Base-by-base conservation (phyloP, 73 alveolate species). In the Tetrahymena borealis region DNA sequence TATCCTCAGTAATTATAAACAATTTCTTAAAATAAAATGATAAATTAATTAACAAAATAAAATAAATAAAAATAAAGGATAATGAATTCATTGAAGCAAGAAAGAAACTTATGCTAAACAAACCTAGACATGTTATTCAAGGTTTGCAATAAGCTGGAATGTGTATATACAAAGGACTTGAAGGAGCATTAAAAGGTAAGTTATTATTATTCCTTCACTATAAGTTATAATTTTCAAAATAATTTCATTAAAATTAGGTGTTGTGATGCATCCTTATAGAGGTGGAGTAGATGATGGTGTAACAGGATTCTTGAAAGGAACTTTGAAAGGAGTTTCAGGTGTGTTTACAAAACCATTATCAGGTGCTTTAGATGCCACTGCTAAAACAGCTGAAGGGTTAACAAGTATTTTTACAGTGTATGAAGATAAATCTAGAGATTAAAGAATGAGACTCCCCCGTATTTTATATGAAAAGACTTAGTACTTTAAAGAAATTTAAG, bases 361-460 rank as follows among this genome's bases (percentile, higher is more conserved):
- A 33, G 99, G 99, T 4, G 98, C 97, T 38, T 92, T 98, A 39
- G 99, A 98, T 94, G 95, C 98, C 38, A 91, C 98, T 39, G 96
- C 99, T 32, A 96, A 97, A 91, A 97, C 99, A 37, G 97, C 99
- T 11, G 99, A 98, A 91, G 99, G 99, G 28, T 93, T 98, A 28
- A 97, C 96, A 92, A 97, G 96, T 78, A 97, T 98, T 13, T 94
- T 98, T 38, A 95, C 94, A 94, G 90, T 28, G 60, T 91, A 94
- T 40, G 96, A 94, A 35, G 97, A 95, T 79, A 95, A 94, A 77
- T 90, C 91, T 24, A 94, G 95, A 32, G 95, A 93, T 79, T 92
- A 94, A 32, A 94, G 99, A 94, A 92, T 97, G 35, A 78, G 99
- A 79, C 97, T 39, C 38, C 99, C 99, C 6, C 94, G 99, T 35